Base-by-base conservation (phyloP, 2,329 filamentous ascomycete species). In the Conoideocrella luteorostrata region DNA sequence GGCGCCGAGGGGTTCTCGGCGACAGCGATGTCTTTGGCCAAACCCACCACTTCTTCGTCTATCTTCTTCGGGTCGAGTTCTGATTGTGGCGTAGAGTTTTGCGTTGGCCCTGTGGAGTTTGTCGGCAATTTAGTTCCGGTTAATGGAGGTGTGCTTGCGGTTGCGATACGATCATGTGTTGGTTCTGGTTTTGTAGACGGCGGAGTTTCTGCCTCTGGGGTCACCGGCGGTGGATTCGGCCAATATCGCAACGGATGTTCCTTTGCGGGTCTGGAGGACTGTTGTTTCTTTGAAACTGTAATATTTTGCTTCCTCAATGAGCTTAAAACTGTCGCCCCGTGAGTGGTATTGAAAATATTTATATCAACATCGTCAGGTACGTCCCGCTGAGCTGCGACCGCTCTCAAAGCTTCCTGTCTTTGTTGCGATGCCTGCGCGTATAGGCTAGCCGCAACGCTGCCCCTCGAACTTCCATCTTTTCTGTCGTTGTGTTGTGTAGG, bases 281-380 rank as follows among this genome's bases (percentile, higher is more conserved):
- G 44, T 3, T 20, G 24, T 2, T 32, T 50, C 6, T 42, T 39
- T 5, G 45, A 37, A 4, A 45, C 44, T 10, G 45, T 36, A 15
- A 37, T 41, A 4, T 51, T 39, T 7, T 57, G 54, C 30, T 63
- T 61, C 17, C 57, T 52, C n/a, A 65, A 18, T 2, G 64, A 64
- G 1, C 63, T 58, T 29, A 77, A 43, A 7, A 76, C 62, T 34
- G 66, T 67, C 2, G 72, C 71, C 3, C 69, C 72, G 21, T 63
- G 60, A 12, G 52, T 55, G 2, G 71, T 73, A 45, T 70, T 70
- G 43, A 78, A 77, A 17, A 77, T 55, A 39, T 72, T 69, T 40
- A 74, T 51, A 43, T 74, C 63, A 18, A 73, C 55, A 20, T 58
- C 69, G 1, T 60, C 51, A 3, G 70, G 69, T 1, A 66, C 49